Percentiles rank a stretch among this genome's conserved stretches.
Conservation (phyloP, 2,329 filamentous ascomycete genomes). For the Cladosporium sp. region DNA sequence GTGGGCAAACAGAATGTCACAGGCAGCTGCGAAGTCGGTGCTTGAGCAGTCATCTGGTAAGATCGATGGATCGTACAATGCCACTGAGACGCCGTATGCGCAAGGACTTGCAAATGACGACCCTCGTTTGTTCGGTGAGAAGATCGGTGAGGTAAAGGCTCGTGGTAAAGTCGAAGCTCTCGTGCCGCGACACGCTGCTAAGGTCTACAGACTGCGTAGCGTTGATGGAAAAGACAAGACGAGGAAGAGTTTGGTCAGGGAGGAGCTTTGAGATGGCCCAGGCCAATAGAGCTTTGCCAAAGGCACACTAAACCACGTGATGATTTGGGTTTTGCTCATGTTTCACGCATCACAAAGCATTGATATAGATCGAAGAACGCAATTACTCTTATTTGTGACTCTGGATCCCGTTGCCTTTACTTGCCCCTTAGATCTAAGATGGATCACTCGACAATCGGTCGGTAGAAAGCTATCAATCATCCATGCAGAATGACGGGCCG, state of each 20-base stretch:
- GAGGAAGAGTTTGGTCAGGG: slow-evolving; percentile 7
- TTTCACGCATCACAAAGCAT: too few relatives aligned
- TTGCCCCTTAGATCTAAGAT: too few relatives aligned
- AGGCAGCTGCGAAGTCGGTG: slow-evolving; percentile 33
- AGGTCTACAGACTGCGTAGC: slow-evolving; percentile 4
- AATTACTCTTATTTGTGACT: too few relatives aligned
- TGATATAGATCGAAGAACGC: too few relatives aligned
- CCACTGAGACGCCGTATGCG: slow-evolving; percentile 1
- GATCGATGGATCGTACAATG: background rate
- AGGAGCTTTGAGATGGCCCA: background rate
- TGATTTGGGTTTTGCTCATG: too few relatives aligned
- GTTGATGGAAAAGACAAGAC: slow-evolving; percentile 6
- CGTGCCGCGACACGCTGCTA: slow-evolving; percentile 4
- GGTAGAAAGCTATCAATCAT: too few relatives aligned
- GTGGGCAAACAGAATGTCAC: slow-evolving; percentile 55
- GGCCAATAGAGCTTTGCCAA: too few relatives aligned
- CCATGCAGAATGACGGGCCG: too few relatives aligned
- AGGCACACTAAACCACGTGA: too few relatives aligned
- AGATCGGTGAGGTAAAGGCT: background rate
- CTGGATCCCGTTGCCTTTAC: too few relatives aligned
- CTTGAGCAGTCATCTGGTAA: slow-evolving; percentile 19
- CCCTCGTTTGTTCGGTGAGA: slow-evolving; percentile 7
- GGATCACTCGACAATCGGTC: too few relatives aligned
- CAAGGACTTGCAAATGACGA: slow-evolving; percentile 1
- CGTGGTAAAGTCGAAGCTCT: background rate